Evolutionary conservation across 129 eudicot genomes (phyloP), one percentile per base, ranked within the genome.

Genomic region (Silybum marianum): DNA sequence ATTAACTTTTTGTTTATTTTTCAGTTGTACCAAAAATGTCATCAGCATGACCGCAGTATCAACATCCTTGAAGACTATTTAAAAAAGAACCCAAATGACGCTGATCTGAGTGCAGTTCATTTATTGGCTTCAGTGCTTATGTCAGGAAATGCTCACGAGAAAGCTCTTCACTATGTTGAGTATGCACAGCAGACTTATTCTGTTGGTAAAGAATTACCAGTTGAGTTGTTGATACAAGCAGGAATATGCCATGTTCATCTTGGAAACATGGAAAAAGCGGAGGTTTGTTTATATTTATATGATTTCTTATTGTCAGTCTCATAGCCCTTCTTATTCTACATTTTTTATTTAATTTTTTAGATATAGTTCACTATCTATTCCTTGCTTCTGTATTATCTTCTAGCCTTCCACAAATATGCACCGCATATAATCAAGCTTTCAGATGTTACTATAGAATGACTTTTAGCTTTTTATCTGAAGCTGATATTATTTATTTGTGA

Each of bases 241-340:
- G 99, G 99, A 75, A 81, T 95, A 83, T 95, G 97, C 63, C 95
- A 91, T 84, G 90, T 82, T 84, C 92, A 93, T 84, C 95, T 95
- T 36, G 92, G 95, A 58, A 58, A 91, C 86, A 22, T 85, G 87
- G 91, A 91, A 78, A 89, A 91, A 79, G 98, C 98, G 23, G 94
- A 92, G 98, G 99, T 90, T 62, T 46, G 83, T 76, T 73, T 74
- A 42, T 67, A 26, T 79, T 73, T 74, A 9, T 54, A 46, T 28
- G 72, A n/a, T 78, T 71, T 2, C 42, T 26, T 82, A n/a, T 76
- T 22, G n/a, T 22, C 69, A 66, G 66, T 22, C 5, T 7, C 30
- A 40, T 68, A 11, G 7, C 21, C 36, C 28, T 70, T 65, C 5
- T 24, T 76, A 24, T 48, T 76, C 70, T 48, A 69, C 22, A 14